Evolutionary conservation across 1,284 basidiomycete genomes (phyloP), one percentile per base, ranked within the genome.

Genomic region (Cryptococcus sp.): DNA sequence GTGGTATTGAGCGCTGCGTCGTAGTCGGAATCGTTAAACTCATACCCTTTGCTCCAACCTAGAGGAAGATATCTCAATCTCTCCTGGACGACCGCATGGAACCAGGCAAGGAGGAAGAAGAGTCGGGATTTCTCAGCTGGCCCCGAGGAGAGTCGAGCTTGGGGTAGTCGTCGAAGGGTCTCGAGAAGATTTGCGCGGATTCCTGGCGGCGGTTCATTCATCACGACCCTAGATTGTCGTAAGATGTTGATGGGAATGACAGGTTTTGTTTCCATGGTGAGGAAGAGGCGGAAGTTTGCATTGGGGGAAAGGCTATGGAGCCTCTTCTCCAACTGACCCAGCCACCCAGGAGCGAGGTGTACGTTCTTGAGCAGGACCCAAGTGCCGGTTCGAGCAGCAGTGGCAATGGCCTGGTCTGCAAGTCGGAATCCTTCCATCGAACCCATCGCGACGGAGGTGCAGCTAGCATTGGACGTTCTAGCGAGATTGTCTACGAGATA

Each of bases 1-100:
- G 97, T 95, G 10, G 90, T 94, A 48, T 83, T 83, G 73, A 91
- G 87, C 0, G 93, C 92, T 10, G 93, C 88, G n/a, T 87, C 84
- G 83, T 95, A 88, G 71, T 98, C 94, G 4, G 94, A 95, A 72
- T 97, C 92, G 76, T 97, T 97, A 83, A 97, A 97, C 74, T 97
- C 94, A 77, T 97, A 97, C 0, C 83, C 82, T 78, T 96, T 92
- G 71, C 88, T 92, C 91, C 93, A 98, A 0, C 94, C 93, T 31
- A 98, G 81, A 4, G 94, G 94, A 7, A 88, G 88, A 72, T 96
- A 97, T 44, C 94, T 89, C 31, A 97, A 81, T 62, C 94, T 90
- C 76, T 97, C 94, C 77, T 96, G 93, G 0, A 97, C 86, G 31
- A 97, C 84, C 14, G 94, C 92, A 70, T 98, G 94, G 85, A 97